A percentile compares a stretch with the other conserved stretches of the same genome.
These are phyloP conservation scores for Plasmodium inui DNA, from an alignment of 169 alveolate species.

Conservation along the genomic window DNA sequence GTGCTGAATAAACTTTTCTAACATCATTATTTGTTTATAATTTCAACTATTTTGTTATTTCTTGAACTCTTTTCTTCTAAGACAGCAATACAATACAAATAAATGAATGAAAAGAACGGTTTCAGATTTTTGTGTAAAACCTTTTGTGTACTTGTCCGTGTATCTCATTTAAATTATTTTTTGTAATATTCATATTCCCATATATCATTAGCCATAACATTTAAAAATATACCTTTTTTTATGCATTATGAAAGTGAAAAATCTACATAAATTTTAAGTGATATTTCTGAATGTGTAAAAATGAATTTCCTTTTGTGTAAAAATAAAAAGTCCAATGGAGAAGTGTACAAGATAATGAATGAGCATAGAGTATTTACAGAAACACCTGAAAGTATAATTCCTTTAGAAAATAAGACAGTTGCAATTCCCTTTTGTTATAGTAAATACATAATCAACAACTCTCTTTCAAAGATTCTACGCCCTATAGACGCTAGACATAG, in stretches of 20 bases:
- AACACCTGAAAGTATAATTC: constrained; percentile 29
- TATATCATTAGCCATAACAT: background rate
- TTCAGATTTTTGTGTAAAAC: background rate
- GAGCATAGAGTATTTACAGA: constrained; percentile 20
- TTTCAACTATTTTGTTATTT: background rate
- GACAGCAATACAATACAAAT: background rate
- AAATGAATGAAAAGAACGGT: background rate
- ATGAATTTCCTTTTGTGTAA: constrained; percentile 12
- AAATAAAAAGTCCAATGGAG: constrained; percentile 11
- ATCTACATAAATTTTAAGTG: background rate
- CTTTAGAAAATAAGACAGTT: constrained; percentile 36
- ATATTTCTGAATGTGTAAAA: background rate
- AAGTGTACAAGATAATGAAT: constrained; percentile 17
- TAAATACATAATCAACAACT: background rate
- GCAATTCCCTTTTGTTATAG: constrained; percentile 16
- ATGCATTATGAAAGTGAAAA: background rate
- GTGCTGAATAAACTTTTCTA: background rate
- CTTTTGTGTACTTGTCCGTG: background rate
- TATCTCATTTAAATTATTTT: background rate
- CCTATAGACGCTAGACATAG: constrained; percentile 8
- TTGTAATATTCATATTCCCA: background rate
- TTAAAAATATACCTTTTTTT: constrained; percentile 22
- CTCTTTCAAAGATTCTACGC: constrained; percentile 1
- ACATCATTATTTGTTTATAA: background rate
- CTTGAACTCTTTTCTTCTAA: background rate